Evolutionary conservation across 2,329 filamentous ascomycete species (phyloP), one percentile per base, ranked within the genome.

Genomic region (Cercospora janseana): DNA sequence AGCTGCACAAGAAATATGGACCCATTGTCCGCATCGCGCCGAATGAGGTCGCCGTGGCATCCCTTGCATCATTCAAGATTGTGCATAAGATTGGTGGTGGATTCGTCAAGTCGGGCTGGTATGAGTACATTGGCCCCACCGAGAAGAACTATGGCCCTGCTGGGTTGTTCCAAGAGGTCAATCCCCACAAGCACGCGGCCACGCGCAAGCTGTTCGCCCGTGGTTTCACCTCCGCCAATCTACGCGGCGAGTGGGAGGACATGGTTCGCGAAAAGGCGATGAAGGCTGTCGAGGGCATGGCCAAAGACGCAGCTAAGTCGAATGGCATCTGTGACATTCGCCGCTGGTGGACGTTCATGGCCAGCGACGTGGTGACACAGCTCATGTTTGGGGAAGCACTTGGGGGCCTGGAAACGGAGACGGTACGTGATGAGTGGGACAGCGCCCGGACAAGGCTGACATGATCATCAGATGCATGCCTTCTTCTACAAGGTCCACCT

Each of bases 331-430:
- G 63, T 5, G 70, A 73, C 56, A 49, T 72, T 5, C 49, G 70
- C 35, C 65, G 69, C 41, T 73, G 71, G 71, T 66, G 51, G 68
- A 69, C 67, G 10, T 65, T 71, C 15, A 63, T 72, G 58, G 66
- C 69, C 7, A 66, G 67, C 0, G 71, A 73, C 56, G 62, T 72
- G 13, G 64, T 64, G 20, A 64, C 64, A 2, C 57, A 69, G 41
- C 52, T 73, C 3, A 64, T 63, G 26, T 73, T 72, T 54, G 70
- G 71, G n/a, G 66, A 71, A 32, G 60, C 57, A 2, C 71, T 72
- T 45, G 57, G 63, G 3, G 69, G 70, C 64, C 53, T 72, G 8
- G 63, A 70, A 32, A 58, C 54, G 7, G 67, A 66, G 7, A 52
- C 66, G 50, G 66, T 69, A 31, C 8, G 23, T 15, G 13, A 20